These are phyloP conservation scores for Martensiomyces pterosporus DNA, from an alignment of 192 early-diverging fungal genomes.

Conservation along the genomic window DNA sequence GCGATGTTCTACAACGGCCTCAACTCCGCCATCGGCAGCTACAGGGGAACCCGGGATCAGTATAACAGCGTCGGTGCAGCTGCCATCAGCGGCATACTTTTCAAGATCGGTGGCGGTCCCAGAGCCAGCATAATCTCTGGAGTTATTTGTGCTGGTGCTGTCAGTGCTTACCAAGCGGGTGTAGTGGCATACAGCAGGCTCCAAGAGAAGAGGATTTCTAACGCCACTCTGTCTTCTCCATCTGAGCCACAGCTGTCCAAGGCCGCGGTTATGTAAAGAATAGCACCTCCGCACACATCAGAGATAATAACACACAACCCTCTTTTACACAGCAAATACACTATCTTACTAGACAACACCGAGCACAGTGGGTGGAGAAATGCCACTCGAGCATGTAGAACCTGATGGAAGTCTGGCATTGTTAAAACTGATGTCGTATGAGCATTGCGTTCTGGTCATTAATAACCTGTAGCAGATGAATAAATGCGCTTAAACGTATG, in stretches of 20 bases:
- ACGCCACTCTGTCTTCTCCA: constrained; percentile 16
- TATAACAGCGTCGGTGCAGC: constrained; percentile 68
- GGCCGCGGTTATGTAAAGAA: constrained; percentile 9
- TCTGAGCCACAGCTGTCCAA: constrained; percentile 34
- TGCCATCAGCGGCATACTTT: constrained; percentile 69
- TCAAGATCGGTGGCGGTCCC: constrained; percentile 67
- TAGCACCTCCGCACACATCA: too few relatives aligned
- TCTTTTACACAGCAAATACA: too few relatives aligned
- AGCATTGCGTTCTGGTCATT: too few relatives aligned
- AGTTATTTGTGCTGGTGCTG: constrained; percentile 55
- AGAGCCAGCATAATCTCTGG: constrained; percentile 52
- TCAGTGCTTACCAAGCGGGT: constrained; percentile 51
- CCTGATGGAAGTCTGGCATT: too few relatives aligned
- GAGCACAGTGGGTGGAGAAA: too few relatives aligned
- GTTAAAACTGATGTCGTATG: too few relatives aligned
- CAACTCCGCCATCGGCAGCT: constrained; percentile 61
- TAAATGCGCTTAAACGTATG: too few relatives aligned
- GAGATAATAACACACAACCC: too few relatives aligned
- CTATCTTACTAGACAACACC: too few relatives aligned
- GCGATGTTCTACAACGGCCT: constrained; percentile 80
- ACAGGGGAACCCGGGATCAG: constrained; percentile 60
- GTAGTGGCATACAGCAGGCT: constrained; percentile 23
- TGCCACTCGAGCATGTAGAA: too few relatives aligned
- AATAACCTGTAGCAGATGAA: too few relatives aligned
- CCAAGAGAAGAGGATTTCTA: constrained; percentile 21